phyloP scores from a whole-genome alignment of 306 rosid species.

The Prunus mira region DNA sequence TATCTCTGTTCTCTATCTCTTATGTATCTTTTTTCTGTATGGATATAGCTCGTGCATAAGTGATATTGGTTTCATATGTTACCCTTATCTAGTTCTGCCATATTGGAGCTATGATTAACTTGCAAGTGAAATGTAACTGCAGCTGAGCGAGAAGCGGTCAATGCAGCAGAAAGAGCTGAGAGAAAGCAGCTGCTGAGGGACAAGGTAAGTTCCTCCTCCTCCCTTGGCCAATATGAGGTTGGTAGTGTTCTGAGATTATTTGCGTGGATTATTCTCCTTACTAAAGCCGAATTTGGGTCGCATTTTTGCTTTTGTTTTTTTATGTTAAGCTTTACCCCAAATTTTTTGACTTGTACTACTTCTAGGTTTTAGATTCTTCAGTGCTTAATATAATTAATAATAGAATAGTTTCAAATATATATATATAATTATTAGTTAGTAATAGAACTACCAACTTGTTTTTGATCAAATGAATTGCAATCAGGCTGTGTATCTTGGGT shows the following conservation, averaged over 20 bases:
- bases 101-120: neutral
- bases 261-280: neutral
- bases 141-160: slow-evolving; percentile 92
- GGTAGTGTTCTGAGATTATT: neutral
- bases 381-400: neutral
- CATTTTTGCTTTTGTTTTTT: neutral
- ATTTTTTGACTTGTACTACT: neutral
- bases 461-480: neutral
- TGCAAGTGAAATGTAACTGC: slow-evolving; percentile 24
- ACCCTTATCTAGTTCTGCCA: neutral
- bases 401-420: neutral
- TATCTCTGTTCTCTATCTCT: neutral
- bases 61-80: neutral
- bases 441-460: neutral
- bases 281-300: neutral
- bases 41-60: neutral
- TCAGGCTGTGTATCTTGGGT: neutral
- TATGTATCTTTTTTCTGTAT: neutral
- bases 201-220: slow-evolving; percentile 49
- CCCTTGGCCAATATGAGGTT: neutral
- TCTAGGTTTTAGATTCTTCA: neutral
- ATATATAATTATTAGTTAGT: neutral
- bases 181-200: slow-evolving; percentile 79
- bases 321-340: neutral
- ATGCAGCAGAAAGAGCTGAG: slow-evolving; percentile 95